Base-by-base conservation (phyloP, 345 rosid genomes). In the Eucalyptus pauciflora region DNA sequence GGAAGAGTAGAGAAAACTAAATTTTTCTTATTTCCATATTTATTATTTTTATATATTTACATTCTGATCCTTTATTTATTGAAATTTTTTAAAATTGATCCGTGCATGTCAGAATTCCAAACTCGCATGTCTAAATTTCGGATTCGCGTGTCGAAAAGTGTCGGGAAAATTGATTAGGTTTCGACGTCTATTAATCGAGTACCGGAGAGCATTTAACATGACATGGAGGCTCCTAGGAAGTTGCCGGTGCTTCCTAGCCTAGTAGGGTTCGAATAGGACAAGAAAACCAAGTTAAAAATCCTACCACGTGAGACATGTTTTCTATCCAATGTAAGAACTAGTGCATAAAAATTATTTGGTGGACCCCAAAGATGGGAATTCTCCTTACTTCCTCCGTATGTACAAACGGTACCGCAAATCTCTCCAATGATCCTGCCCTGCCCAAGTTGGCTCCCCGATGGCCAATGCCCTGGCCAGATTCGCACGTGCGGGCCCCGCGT, bases 101-200 rank as follows among this genome's bases (percentile, higher is more conserved):
- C 10, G 1, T 7, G 4, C 2, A 18, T 20, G 2, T 8, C 1
- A 0, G 0, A 52, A 52, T 52, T 52, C 1, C 5, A 0, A 52
- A 52, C 58, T 20, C 10, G 0, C 25, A 8, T 20, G 0, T 52
- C 25, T 52, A 1, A 52, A 52, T 52, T 52, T 20, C 0, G 0
- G 2, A 20, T 52, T 52, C 0, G 9, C 1, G 2, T 52, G 10
- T 52, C 1, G 8, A 52, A 52, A 52, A 52, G 10, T 52, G 1
- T 52, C 2, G 1, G 5, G 2, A 52, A 20, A 52, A 52, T 52
- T 7, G 1, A 20, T 52, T 0, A 20, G 1, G 1, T 20, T 52
- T 52, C 2, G 5, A 52, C 1, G 2, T 20, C 0, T 52, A 52
- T 52, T 52, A 52, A 52, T 52, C 4, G 25, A 52, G 56, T 18